Base-by-base conservation (phyloP, 306 rosid genomes). In the Pyrus bretschneideri region DNA sequence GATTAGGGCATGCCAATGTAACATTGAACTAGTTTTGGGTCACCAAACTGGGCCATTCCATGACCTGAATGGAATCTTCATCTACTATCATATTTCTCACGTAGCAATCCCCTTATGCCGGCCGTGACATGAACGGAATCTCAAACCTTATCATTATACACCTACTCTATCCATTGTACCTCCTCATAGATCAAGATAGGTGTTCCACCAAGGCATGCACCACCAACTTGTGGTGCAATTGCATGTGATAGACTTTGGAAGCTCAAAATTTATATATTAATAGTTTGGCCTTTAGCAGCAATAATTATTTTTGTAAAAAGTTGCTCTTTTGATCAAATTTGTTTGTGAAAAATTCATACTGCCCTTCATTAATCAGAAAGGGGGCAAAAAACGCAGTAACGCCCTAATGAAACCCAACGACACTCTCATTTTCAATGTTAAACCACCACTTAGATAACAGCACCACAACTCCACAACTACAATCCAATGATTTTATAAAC, bases 21-120 rank as follows among this genome's bases (percentile, higher is more conserved):
- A 21, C 77, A 67, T 76, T 49, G 74, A 78, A 59, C 82, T 42
- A 44, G 74, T 75, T 85, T 87, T 73, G 85, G 89, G 88, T 78
- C 94, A 87, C 85, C 67, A 25, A 65, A 78, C 76, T 74, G 82
- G 81, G 74, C 76, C 77, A 77, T 72, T 71, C 76, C 67, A 76
- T 83, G 83, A 86, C 81, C 76, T 68, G 82, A 90, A 84, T 83
- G 85, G 95, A 86, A 86, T 84, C 90, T 81, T 82, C 79, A 46
- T 44, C 55, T 40, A 31, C 81, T 77, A 76, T 51, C 79, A 69
- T 59, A 58, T 60, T 44, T 78, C 71, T 74, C 67, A 52, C 79
- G 40, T 62, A 25, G 55, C 55, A 75, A 60, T n/a, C 70, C 80
- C 69, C 7, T 15, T 49, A 60, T 57, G 22, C 54, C 42, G 42